Evolutionary conservation across 2,329 filamentous ascomycete genomes (phyloP).

Genomic region (Claviceps humidiphila): DNA sequence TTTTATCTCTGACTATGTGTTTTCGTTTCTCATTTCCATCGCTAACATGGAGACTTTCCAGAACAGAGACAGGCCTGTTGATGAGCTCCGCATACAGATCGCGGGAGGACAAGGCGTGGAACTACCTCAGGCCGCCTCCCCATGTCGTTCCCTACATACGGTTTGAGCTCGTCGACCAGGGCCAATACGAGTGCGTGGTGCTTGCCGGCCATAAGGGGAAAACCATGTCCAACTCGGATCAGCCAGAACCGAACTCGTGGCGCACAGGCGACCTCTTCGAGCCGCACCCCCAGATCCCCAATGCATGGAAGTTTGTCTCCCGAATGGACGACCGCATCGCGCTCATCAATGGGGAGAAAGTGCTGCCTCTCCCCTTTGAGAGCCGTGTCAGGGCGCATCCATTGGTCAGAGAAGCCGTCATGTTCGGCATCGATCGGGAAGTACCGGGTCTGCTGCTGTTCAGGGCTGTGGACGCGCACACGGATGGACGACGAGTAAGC

Average conservation of each 20-base stretch:
- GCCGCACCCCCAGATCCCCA: constrained; percentile 32
- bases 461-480: neutral
- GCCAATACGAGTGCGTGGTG: constrained; percentile 41
- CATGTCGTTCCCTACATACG: neutral
- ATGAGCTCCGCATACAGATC: constrained; percentile 44
- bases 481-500: neutral
- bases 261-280: constrained; percentile 51
- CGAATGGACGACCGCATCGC: constrained; percentile 49
- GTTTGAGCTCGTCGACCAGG: neutral
- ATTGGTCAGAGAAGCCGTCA: constrained; percentile 31
- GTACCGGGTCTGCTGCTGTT: constrained; percentile 38
- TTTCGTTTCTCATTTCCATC: neutral
- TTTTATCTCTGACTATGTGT: too few relatives aligned
- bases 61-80: constrained; percentile 46
- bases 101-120: constrained; percentile 42
- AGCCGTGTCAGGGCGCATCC: constrained; percentile 30
- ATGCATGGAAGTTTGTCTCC: constrained; percentile 50
- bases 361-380: constrained; percentile 51
- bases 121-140: constrained; percentile 33
- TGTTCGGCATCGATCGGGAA: constrained; percentile 46
- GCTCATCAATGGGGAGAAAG: constrained; percentile 54
- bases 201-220: constrained; percentile 42
- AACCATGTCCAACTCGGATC: constrained; percentile 37
- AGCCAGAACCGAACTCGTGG: constrained; percentile 41
- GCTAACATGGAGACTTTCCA: neutral